Evolutionary conservation across 805 yeast species (phyloP), one percentile per base, ranked within the genome.

Genomic region (Spathaspora arborariae): DNA sequence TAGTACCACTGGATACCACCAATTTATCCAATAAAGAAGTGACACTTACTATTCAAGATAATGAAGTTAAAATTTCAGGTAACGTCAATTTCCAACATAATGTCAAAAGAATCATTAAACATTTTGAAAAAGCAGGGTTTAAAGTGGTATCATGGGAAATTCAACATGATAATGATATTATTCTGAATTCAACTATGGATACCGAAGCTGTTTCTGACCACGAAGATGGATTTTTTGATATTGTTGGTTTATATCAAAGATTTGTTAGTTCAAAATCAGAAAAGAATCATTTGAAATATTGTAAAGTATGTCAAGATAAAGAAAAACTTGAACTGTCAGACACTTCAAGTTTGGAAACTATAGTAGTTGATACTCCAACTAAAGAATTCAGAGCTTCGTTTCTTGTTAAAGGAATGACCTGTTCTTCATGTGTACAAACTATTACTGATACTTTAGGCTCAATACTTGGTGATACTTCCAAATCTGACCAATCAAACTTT

Each of bases 401-500:
- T 45, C 66, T 82, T 6, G 68, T 85, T 43, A 74, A 75, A 52
- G 60, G 75, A 3, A 70, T 70, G 75, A 61, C 75, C 5, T 70
- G 76, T 53, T 64, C 73, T 4, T 54, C 74, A 1, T 70, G 76
- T 55, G 64, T 56, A 10, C 51, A 54, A 20, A 46, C 67, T 7
- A 64, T 70, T 1, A 54, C 61, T 4, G 65, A 60, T 6, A 57
- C 56, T 5, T 64, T 78, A 4, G 52, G 52, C 7, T 57, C 54
- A 2, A 58, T 64, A 0, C 37, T 52, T 10, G 46, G 45, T 1
- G 43, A 41, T 4, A 26, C 42, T 41, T 30, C 26, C 19, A 15
- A 46, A 11, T 4, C 16, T 6, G 56, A 50, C 2, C 66, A 63
- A n/a, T 55, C 63, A 4, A 62, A 68, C 20, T 71, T 72, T 36